These are phyloP conservation scores for Populus alba DNA, from an alignment of 345 rosid genomes.

Conservation along the genomic window DNA sequence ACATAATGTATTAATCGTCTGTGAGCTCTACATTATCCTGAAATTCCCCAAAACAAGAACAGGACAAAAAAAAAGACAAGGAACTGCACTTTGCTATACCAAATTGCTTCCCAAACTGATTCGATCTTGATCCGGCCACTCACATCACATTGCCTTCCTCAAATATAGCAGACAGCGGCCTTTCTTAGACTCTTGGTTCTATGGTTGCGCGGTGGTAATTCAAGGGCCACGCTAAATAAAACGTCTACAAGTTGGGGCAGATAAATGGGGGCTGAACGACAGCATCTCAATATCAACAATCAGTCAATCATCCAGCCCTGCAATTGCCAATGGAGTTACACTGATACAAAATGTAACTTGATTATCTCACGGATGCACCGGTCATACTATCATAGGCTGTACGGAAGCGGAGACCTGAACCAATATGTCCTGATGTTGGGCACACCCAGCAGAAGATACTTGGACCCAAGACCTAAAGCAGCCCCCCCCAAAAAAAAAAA, in stretches of 20 bases:
- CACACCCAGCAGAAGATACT: constrained; percentile 72
- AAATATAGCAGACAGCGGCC: not conserved
- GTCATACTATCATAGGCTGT: constrained; percentile 49
- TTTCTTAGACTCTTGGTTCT: not conserved
- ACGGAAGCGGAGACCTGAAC: constrained; percentile 71
- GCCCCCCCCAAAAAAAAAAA: not conserved
- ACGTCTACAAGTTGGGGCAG: too few relatives aligned
- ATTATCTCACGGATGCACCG: constrained; percentile 34
- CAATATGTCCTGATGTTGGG: constrained; percentile 59
- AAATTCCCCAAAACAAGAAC: not conserved
- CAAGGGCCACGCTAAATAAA: not conserved
- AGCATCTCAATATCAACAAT: not conserved
- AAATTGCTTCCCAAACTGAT: not conserved
- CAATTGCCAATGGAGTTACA: constrained; percentile 13
- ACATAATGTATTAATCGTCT: not conserved
- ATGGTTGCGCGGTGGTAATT: not conserved
- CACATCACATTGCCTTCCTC: not conserved
- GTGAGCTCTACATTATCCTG: not conserved
- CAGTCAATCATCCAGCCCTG: not conserved
- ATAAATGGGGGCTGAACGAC: not conserved
- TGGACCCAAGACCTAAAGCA: constrained; percentile 75
- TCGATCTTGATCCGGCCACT: too few relatives aligned
- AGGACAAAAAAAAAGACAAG: not conserved
- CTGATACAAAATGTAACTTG: constrained; percentile 5
- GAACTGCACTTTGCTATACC: not conserved